phyloP scores from a whole-genome alignment of 2,329 filamentous ascomycete species.

The Fusarium sp. region DNA sequence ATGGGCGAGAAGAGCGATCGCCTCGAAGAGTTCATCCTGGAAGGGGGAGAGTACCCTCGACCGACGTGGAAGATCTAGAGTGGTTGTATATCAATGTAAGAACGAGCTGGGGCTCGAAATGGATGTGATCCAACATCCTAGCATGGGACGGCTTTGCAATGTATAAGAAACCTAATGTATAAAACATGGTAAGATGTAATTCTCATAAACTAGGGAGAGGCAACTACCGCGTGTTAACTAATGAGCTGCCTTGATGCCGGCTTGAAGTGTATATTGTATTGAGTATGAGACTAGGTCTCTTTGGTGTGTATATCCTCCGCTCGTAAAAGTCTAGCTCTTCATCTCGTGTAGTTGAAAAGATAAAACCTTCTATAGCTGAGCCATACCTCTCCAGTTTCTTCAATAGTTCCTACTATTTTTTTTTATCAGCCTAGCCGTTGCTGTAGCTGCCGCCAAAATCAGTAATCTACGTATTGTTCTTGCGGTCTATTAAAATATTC shows the following conservation, averaged over 20 bases:
- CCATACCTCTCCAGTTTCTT: no score
- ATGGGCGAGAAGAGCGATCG: conserved; percentile 5
- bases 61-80: conserved; percentile 16
- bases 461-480: conserved; percentile 2
- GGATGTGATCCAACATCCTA: background rate
- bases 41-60: conserved; percentile 32
- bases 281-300: no score
- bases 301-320: no score
- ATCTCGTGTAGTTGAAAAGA: no score
- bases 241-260: no score
- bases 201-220: background rate
- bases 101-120: background rate
- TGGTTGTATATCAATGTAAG: background rate
- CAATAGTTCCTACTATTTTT: background rate
- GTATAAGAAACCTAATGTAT: background rate
- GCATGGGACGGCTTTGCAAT: background rate
- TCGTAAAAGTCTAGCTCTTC: no score
- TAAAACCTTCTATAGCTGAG: no score
- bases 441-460: conserved; percentile 3
- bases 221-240: no score
- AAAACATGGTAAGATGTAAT: background rate
- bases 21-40: conserved; percentile 30
- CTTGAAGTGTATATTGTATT: no score
- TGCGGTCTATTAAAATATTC: background rate
- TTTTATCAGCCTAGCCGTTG: background rate